These are phyloP conservation scores for Paulownia fortunei DNA, from an alignment of 257 asterid genomes.

Conservation along the genomic window DNA sequence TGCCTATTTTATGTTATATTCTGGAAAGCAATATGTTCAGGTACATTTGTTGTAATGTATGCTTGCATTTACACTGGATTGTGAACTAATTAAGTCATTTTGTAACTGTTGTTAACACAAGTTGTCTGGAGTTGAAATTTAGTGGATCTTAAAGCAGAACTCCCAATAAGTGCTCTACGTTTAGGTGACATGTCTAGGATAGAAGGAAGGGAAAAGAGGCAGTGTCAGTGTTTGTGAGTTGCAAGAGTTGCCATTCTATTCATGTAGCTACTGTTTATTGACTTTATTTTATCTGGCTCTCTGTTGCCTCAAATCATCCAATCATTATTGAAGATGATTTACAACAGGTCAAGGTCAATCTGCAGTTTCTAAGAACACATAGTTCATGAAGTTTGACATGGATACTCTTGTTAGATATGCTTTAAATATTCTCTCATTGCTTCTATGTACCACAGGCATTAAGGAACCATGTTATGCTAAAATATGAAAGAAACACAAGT, in stretches of 20 bases:
- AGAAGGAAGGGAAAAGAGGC: neutral
- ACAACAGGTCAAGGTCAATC: neutral
- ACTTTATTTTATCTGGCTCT: neutral
- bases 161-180: no score
- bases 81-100: neutral
- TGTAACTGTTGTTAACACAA: neutral
- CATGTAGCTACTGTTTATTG: neutral
- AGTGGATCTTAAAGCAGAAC: neutral
- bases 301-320: neutral
- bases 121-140: slow-evolving; percentile 8
- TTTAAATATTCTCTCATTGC: neutral
- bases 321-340: neutral
- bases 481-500: neutral
- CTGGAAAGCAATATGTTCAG: neutral
- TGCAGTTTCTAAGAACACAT: neutral
- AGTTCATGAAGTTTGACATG: neutral
- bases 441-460: neutral
- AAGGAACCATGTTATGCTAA: neutral
- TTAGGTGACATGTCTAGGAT: neutral
- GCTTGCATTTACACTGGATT: neutral
- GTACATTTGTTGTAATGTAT: neutral
- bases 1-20: neutral
- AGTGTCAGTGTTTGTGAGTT: neutral
- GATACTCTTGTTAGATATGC: neutral
- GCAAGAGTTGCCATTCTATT: no score